phyloP scores from a whole-genome alignment of 2,329 filamentous ascomycete species.

The Sporothrix mexicana region DNA sequence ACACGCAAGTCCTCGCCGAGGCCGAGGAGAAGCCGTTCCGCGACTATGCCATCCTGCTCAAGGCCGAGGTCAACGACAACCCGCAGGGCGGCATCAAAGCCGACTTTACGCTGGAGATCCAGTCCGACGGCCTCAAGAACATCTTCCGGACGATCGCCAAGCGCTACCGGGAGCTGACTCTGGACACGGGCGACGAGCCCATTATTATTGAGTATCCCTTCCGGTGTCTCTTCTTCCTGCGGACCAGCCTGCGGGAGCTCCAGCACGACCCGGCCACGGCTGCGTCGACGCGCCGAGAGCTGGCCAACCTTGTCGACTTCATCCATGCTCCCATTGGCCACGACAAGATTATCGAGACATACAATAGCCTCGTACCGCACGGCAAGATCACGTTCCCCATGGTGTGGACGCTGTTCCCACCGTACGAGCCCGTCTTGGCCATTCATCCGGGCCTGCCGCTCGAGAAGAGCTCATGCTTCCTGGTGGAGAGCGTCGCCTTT shows the following conservation, averaged over 20 bases:
- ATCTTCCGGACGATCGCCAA: constrained; percentile 27
- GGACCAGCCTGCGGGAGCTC: constrained; percentile 26
- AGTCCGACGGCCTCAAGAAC: constrained; percentile 28
- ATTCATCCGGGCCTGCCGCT: not conserved
- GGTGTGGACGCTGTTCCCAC: constrained; percentile 32
- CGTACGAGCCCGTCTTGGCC: constrained; percentile 29
- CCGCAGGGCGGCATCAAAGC: constrained; percentile 24
- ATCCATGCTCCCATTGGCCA: constrained; percentile 30
- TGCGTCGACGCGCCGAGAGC: constrained; percentile 15
- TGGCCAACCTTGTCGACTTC: constrained; percentile 27
- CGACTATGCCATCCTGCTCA: constrained; percentile 28
- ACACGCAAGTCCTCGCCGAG: constrained; percentile 27
- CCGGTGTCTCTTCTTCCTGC: constrained; percentile 30
- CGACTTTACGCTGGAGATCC: constrained; percentile 28
- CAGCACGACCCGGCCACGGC: constrained; percentile 25
- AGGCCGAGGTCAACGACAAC: constrained; percentile 28
- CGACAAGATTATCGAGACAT: constrained; percentile 28
- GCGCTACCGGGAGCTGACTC: constrained; percentile 25
- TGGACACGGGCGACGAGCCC: constrained; percentile 28
- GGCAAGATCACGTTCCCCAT: constrained; percentile 30
- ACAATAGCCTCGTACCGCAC: constrained; percentile 29
- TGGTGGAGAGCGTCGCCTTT: constrained; percentile 23
- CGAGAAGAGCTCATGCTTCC: constrained; percentile 24
- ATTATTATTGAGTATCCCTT: constrained; percentile 27
- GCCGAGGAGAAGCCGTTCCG: constrained; percentile 23